Conservation (phyloP, 2,329 filamentous ascomycete genomes). For the Trichoderma harzianum region DNA sequence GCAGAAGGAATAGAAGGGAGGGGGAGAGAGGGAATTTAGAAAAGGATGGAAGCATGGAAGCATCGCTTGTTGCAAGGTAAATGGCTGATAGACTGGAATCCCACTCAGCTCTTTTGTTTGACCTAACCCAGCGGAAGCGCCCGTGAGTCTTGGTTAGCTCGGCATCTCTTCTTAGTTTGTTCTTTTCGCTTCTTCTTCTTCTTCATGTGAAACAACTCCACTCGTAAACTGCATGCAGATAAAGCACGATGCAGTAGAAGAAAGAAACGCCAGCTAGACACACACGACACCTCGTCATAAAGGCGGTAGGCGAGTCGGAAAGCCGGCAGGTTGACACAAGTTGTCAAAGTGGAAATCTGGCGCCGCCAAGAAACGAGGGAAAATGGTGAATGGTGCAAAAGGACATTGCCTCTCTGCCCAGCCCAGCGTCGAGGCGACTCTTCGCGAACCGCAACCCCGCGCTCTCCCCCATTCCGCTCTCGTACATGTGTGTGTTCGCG, state of each 20-base stretch:
- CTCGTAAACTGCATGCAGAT: neutral
- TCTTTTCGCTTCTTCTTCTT: neutral
- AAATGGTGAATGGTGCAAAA: slow-evolving; percentile 1
- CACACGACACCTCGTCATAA: neutral
- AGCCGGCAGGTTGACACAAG: neutral
- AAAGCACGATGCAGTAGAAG: neutral
- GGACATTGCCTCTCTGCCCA: neutral
- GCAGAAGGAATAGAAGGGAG: neutral
- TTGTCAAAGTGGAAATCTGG: neutral
- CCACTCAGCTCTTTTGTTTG: neutral
- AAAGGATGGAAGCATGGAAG: neutral
- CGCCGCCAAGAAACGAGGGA: neutral
- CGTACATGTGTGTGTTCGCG: slow-evolving; percentile 1
- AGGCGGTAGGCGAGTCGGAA: neutral
- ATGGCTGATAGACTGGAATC: neutral
- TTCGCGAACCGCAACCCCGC: neutral
- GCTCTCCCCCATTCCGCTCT: slow-evolving; percentile 1
- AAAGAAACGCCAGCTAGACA: neutral
- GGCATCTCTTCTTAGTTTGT: neutral
- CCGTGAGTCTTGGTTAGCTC: neutral
- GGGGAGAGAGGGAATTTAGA: neutral
- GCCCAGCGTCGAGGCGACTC: neutral
- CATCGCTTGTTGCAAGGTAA: neutral
- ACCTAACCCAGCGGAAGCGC: neutral
- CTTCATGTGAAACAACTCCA: neutral